Conservation (phyloP, 768 basidiomycete species). For the Leccinum aurantiacum region DNA sequence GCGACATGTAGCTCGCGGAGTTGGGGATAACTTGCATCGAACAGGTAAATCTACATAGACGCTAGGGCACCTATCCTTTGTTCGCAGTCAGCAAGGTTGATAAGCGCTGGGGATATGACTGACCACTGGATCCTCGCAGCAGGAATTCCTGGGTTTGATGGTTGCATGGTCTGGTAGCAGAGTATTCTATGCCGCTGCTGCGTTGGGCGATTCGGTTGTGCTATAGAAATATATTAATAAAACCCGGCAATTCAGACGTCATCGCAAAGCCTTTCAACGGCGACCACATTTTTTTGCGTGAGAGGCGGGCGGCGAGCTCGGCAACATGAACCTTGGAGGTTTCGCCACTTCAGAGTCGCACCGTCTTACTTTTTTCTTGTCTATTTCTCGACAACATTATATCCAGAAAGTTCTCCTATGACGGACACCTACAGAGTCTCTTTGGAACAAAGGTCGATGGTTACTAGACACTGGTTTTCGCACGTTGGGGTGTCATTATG, state of each 20-base stretch:
- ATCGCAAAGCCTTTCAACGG: not conserved
- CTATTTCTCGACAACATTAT: slow-evolving; percentile 1
- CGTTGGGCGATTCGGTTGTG: not conserved
- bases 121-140: not conserved
- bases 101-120: not conserved
- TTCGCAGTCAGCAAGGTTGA: not conserved
- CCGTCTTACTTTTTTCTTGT: not conserved
- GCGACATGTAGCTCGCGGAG: slow-evolving; percentile 28
- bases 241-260: not conserved
- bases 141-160: not conserved
- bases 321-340: not conserved
- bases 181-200: not conserved
- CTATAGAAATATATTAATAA: not conserved
- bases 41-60: not conserved
- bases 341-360: not conserved
- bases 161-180: not conserved
- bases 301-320: not conserved
- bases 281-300: slow-evolving; percentile 3
- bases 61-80: not conserved
- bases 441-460: not conserved
- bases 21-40: slow-evolving; percentile 11
- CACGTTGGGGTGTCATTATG: slow-evolving; percentile 2
- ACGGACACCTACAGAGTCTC: not conserved
- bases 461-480: not conserved
- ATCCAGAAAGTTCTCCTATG: not conserved